Evolutionary conservation across 768 basidiomycete species (phyloP), one percentile per base, ranked within the genome.

Genomic region (Suillus placidus): DNA sequence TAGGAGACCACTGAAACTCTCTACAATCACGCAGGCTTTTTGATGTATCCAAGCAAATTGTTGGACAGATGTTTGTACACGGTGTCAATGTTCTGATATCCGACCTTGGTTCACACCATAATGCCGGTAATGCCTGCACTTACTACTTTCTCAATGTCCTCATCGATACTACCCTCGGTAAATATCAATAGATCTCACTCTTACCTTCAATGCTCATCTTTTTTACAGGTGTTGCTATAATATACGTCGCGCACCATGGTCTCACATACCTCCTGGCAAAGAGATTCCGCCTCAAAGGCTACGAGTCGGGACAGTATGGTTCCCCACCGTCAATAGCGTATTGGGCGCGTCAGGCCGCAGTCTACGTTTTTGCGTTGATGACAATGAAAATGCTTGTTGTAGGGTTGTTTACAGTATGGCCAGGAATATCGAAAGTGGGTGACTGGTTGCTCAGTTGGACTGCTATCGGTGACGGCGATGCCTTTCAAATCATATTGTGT

Each of bases 341-440:
- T 76, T 97, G 92, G 93, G 74, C 79, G 32, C 87, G 89, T 55
- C 93, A 94, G 74, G 85, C 93, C 23, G 84, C 88, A 7, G 85
- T 96, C 35, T 99, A 99, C 73, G 85, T 98, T 61, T 77, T 89
- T 13, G 84, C 93, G 6, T 81, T 99, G 32, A 86, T 89, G 2
- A 81, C 87, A 18, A 98, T 98, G 97, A 98, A 99, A 75, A 76
- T 94, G n/a, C 78, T 93, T 49, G 93, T 99, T n/a, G 80, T 97
- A 35, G 81, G 80, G 3, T 77, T 97, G 12, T 87, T 97, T 63
- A 83, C 87, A 30, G 72, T 88, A 2, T 87, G 92, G 71, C 90
- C 92, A 23, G 84, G 82, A 2, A 80, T 97, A 54, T 88, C 92
- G 68, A 79, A 81, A 12, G 74, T 91, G n/a, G 94, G 91, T n/a